Evolutionary conservation across 176 grass and related monocot species (phyloP), one percentile per base, ranked within the genome.

Genomic region (Areca catechu): DNA sequence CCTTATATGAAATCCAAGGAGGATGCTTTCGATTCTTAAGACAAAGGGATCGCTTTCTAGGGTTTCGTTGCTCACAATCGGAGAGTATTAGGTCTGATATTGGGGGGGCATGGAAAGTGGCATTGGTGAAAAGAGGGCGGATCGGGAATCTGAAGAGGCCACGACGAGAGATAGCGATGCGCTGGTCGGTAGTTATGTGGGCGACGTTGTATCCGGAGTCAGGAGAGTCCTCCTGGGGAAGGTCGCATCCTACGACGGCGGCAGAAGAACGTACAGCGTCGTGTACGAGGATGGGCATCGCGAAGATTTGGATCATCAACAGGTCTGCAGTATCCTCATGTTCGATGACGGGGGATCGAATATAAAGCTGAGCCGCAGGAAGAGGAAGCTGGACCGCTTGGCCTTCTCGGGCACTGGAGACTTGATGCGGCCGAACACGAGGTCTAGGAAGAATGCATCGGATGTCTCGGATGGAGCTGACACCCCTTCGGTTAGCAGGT

Each of bases 361-460:
- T 61, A 79, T 95, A 78, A 89, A 89, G 75, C 56, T 95, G 30
- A 85, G 78, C 51, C 85, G 89, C 62, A 75, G 85, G 64, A 95
- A 95, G 74, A 95, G 89, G 74, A 95, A 95, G 60, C 81, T 95
- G 43, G 89, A 89, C 66, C 56, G 78, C 58, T 60, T 95, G 48
- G 77, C 82, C 66, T 85, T 68, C 7, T 86, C 75, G 0, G 80
- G 64, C 7, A 20, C 25, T 17, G 61, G 3, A 0, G 71, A 57
- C 57, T 66, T 76, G 53, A 69, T 16, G 68, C 84, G 61, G 24
- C 19, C 47, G 10, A 50, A 50, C 34, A 72, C 24, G 2, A 62
- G 58, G 58, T 22, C 25, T 4, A 91, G 23, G 69, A 85, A 77
- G 50, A 78, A 80, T 74, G 62, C 28, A 2, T 54, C 54, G 1